Evolutionary conservation across 2,329 filamentous ascomycete genomes (phyloP), one percentile per base, ranked within the genome.

Genomic region (Fusarium tricinctum): DNA sequence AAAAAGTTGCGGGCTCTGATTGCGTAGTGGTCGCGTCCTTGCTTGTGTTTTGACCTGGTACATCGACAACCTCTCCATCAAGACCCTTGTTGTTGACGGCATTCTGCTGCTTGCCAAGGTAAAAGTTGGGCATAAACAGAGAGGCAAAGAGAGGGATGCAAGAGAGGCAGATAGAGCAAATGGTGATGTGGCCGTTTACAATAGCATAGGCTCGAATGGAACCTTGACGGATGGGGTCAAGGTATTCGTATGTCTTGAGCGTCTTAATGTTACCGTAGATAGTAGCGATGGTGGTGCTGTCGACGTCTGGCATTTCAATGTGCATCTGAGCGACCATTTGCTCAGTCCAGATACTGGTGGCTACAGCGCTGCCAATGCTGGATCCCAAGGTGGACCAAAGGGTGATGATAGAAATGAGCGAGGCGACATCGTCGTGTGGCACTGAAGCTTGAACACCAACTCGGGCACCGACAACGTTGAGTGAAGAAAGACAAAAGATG

Each of bases 101-200:
- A 22, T 78, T 78, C 66, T 78, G 77, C 56, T 77, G 73, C 66
- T 76, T 75, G 60, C 77, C 78, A 2, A 78, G 70, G 49, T 78
- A 79, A 67, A 64, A 82, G 72, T 82, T 75, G 44, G 81, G 79
- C 79, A 81, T 81, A 65, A 79, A 80, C 22, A 82, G 70, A 2
- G 78, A 70, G 6, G 77, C 78, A 28, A 81, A 48, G 0, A 80
- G 43, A 2, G 80, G 74, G 1, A 82, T 55, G 17, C 48, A 57
- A 28, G 78, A 70, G 17, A 82, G 62, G 6, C 66, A 58, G 22
- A 81, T 58, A 8, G 79, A 66, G 2, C 73, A 63, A 9, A 76
- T 75, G 28, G 75, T 72, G 15, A 82, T 80, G 38, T 78, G 75
- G 0, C 79, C 79, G 51, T 81, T 71, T 14, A 71, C 54, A 15